phyloP scores from a whole-genome alignment of 2,329 filamentous ascomycete genomes.

The Trichothecium roseum region DNA sequence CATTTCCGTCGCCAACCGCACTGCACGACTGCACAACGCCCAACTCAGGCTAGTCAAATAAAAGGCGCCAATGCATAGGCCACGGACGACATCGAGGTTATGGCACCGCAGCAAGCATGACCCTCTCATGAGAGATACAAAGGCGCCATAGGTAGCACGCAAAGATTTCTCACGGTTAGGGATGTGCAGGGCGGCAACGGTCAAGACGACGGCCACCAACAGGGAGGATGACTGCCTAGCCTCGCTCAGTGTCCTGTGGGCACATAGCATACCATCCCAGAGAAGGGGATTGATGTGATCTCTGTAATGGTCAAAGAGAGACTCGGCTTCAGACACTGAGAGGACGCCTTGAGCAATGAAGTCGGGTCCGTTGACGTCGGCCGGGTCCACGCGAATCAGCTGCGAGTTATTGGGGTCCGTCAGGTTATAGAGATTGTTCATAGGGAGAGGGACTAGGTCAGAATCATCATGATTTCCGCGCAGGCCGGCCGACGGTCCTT shows the following conservation, averaged over 20 bases:
- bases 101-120: conserved; percentile 18
- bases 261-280: conserved; percentile 10
- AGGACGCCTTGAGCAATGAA: conserved; percentile 11
- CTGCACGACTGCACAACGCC: conserved; percentile 25
- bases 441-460: conserved; percentile 8
- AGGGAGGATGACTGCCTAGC: conserved; percentile 11
- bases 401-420: conserved; percentile 8
- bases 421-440: conserved; percentile 10
- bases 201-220: conserved; percentile 10
- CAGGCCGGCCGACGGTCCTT: conserved; percentile 8
- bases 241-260: conserved; percentile 8
- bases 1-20: conserved; percentile 26
- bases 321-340: conserved; percentile 9
- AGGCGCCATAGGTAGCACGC: conserved; percentile 8
- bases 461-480: conserved; percentile 8
- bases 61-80: conserved; percentile 25
- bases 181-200: conserved; percentile 11
- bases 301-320: conserved; percentile 11
- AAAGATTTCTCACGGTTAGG: conserved; percentile 7
- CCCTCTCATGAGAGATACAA: conserved; percentile 9
- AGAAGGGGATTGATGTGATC: conserved; percentile 10
- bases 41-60: conserved; percentile 27
- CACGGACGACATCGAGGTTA: conserved; percentile 25
- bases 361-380: conserved; percentile 9
- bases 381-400: conserved; percentile 10